Evolutionary conservation across 345 rosid genomes (phyloP), one percentile per base, ranked within the genome.

Genomic region (Populus alba): DNA sequence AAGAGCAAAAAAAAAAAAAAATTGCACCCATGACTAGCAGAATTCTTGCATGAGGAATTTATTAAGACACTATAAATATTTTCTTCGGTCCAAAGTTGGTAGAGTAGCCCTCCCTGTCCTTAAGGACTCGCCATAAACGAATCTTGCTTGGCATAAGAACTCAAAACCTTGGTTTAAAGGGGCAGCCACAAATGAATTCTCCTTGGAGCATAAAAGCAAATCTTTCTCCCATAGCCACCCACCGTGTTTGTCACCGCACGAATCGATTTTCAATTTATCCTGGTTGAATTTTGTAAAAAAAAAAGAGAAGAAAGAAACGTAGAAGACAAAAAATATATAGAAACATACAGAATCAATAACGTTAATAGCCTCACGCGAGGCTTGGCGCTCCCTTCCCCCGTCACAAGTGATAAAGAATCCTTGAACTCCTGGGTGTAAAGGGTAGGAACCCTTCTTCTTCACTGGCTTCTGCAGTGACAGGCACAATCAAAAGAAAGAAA

Each of bases 321-420:
- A 25, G 31, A 45, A 25, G 17, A 45, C 3, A 4, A 6, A 77
- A 73, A 71, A 6, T 7, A 27, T 10, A 51, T 35, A 29, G 71
- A n/a, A 68, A 45, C 87, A 81, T 85, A 95, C 99, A 80, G 97
- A 85, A 78, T 93, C 99, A 66, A 95, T 85, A 84, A 93, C 96
- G 79, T 86, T 87, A 66, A 91, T 76, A 71, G 96, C 98, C 85
- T 95, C 99, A 51, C 85, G 88, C 81, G 95, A 81, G 77, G 97
- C 99, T 86, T 95, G 98, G 70, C 83, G 88, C 73, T 95, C 97
- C 71, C 97, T 87, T 45, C 98, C 97, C 41, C 98, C 97, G 83
- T 93, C 98, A 68, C 98, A 95, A 29, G 97, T 89, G 76, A 95
- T 90, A 81, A 95, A 90, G 86, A 93, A 95, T 49, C 98, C 99